Base-by-base conservation (phyloP, 257 asterid genomes). In the Petunia axillaris region DNA sequence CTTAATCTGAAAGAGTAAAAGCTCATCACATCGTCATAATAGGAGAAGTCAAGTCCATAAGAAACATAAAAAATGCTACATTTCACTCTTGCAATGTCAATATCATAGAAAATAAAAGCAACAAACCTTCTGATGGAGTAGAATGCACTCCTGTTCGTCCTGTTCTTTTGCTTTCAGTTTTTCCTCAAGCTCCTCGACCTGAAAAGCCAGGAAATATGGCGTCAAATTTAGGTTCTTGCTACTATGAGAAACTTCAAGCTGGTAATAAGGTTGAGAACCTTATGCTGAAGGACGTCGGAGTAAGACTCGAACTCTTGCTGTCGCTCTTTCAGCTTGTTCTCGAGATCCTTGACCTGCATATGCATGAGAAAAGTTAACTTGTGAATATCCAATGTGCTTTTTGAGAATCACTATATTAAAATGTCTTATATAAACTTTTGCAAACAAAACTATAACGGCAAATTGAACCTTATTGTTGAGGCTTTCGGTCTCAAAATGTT, bases 301-400 rank as follows among this genome's bases (percentile, higher is more conserved):
- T 70, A 87, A 55, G 90, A 88, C 80, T 88, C 93, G 16, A 89
- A 82, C 66, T 89, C 91, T 64, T 87, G 89, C 44, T 82, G 64
- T 84, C 87, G 91, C 87, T 89, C 95, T 78, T 84, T 91, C 84
- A 95, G 86, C 83, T 88, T 88, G 81, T 77, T 85, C 83, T 92
- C 99, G 11, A 95, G 97, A 76, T 92, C 97, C 88, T 82, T 88
- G 54, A 91, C 88, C 99, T 95, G 94, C 77, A 75, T 81, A 75
- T 66, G 70, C 64, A 81, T 43, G 58, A 64, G 3, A 43, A 39
- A 64, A 64, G 38, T 8, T 15, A 14, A 65, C 75, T 14, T 37
- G 25, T 44, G 38, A 65, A 65, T 38, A 73, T 73, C 62, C 35
- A 36, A 48, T 48, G 60, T 35, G 35, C n/a, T 8, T 66, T 3